These are phyloP conservation scores for Sarcodon sp. DNA, from an alignment of 768 basidiomycete species.

Conservation along the genomic window DNA sequence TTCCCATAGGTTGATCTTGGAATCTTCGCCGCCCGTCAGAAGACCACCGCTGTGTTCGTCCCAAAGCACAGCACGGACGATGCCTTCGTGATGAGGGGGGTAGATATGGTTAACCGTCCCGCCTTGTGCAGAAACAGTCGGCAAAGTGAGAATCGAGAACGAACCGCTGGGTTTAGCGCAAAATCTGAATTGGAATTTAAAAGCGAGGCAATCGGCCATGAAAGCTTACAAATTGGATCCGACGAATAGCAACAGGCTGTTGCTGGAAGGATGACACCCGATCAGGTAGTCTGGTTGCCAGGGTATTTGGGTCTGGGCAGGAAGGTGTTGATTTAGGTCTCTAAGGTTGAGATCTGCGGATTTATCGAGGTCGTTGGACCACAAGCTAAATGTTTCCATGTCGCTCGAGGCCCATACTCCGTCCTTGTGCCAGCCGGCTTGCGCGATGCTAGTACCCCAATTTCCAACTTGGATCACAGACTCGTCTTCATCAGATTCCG, in stretches of 20 bases:
- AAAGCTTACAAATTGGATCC: conserved; percentile 61
- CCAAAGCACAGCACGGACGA: conserved; percentile 18
- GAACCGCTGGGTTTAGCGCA: conserved; percentile 14
- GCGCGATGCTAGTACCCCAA: conserved; percentile 72
- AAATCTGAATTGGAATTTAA: neutral
- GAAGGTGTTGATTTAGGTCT: neutral
- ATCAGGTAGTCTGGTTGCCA: conserved; percentile 50
- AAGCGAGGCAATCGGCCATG: neutral
- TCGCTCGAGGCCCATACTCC: conserved; percentile 80
- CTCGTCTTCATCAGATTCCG: conserved; percentile 83
- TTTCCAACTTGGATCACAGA: conserved; percentile 72
- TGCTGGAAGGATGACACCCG: conserved; percentile 26
- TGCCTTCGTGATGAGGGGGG: conserved; percentile 16
- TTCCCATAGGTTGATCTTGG: conserved; percentile 17
- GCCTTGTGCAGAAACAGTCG: conserved; percentile 10
- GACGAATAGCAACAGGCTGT: conserved; percentile 41
- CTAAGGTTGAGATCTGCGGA: no score
- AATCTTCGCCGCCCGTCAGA: conserved; percentile 22
- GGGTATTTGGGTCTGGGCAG: neutral
- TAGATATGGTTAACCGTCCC: conserved; percentile 18
- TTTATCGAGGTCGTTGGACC: conserved; percentile 53
- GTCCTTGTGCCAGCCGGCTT: conserved; percentile 52
- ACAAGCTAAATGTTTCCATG: conserved; percentile 89
- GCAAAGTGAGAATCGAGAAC: conserved; percentile 15
- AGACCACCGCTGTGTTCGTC: conserved; percentile 18